Evolutionary conservation across 768 basidiomycete genomes (phyloP), one percentile per base, ranked within the genome.

Genomic region (Holtermanniella nyarrowii): DNA sequence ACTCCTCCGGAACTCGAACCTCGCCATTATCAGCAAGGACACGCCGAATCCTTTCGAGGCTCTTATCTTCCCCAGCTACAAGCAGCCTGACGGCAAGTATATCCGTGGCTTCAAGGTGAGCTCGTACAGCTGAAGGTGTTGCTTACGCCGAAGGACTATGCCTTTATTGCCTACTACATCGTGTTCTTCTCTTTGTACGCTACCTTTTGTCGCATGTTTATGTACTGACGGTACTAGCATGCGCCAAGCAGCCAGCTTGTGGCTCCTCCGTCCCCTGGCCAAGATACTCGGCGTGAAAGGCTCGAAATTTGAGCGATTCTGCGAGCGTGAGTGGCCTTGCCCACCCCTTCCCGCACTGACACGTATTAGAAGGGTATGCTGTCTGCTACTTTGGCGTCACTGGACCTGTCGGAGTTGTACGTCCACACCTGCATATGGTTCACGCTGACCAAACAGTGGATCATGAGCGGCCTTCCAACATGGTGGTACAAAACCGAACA

Each of bases 131-230:
- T 52, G n/a, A 46, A 24, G n/a, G 25, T 20, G 14, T 20, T 24
- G 7, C 21, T 26, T 7, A 26, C 13, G 25, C 20, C 11, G 59
- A 72, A 79, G 53, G 93, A 97, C 65, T 56, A 89, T 7, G 63
- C 77, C 14, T 99, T 99, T 73, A 60, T 96, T 43, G 77, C 77
- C 2, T 91, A 87, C 72, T 76, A 91, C 65, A 76, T 96, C 70
- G 74, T 97, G 46, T 81, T 93, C 61, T 97, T 84, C 74, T 91
- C 88, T 1, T 85, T 89, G 69, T 71, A 42, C 52, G 66, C 59
- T 18, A 42, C 31, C 39, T n/a, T 14, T 25, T 16, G 37, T 39
- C 7, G 5, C 27, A 44, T 7, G 43, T 23, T 49, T 13, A 42
- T 22, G 18, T 42, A 14, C 22, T 39, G 11, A 44, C 42, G 7